A percentile compares a stretch with the other conserved stretches of the same genome.
phyloP scores from a whole-genome alignment of 495 filamentous ascomycete genomes.

The Halenospora varia region DNA sequence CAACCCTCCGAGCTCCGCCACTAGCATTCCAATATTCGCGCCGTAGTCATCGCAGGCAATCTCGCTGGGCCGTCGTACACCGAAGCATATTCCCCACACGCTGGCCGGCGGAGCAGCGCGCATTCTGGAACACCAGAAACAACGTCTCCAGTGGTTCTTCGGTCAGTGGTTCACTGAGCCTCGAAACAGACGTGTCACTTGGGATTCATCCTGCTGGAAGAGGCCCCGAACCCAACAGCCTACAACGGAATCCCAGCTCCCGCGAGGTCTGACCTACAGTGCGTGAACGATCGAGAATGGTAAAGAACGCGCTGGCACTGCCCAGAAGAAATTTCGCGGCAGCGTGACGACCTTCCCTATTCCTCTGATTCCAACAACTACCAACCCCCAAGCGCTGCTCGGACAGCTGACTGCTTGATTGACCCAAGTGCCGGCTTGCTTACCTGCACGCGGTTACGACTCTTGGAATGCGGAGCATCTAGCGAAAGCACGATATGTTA shows the following conservation, averaged over 20 bases:
- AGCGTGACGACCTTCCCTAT: background rate
- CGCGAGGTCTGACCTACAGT: no score
- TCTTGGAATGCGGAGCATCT: background rate
- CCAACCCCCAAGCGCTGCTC: no score
- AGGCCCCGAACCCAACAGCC: background rate
- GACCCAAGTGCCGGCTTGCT: background rate
- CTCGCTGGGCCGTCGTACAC: background rate
- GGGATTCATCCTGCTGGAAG: background rate
- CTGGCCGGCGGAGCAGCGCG: background rate
- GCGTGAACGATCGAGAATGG: background rate
- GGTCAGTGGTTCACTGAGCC: background rate
- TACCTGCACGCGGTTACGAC: background rate
- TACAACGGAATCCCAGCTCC: no score
- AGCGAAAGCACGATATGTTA: background rate
- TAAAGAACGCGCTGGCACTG: background rate
- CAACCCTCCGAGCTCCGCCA: background rate
- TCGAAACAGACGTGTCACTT: background rate
- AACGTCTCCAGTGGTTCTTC: background rate
- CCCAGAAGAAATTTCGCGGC: background rate
- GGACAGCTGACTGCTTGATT: no score
- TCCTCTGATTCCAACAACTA: no score
- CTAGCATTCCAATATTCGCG: background rate
- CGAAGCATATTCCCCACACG: background rate
- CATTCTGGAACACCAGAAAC: background rate
- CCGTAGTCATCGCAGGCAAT: no score